phyloP scores from a whole-genome alignment of 2,329 filamentous ascomycete species.

The Raffaelea ambrosiae region DNA sequence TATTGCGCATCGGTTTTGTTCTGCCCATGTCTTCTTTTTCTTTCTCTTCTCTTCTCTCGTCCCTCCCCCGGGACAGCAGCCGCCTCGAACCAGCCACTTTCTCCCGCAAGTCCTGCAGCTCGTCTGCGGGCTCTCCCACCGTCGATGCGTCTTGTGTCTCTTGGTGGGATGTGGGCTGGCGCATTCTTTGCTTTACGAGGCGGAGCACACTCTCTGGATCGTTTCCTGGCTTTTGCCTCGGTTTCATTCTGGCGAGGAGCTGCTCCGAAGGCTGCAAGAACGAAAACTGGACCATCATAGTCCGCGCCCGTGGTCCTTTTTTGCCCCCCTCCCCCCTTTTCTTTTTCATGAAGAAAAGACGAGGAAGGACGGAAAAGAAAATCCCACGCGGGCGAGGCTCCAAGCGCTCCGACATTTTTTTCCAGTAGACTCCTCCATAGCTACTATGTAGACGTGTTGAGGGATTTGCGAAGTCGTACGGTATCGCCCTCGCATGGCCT shows the following conservation, averaged over 20 bases:
- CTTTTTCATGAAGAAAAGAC: not conserved
- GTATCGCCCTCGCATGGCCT: no score
- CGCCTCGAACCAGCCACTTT: slow-evolving; percentile 16
- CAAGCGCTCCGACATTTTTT: slow-evolving; percentile 20
- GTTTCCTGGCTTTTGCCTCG: no score
- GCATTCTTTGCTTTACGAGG: not conserved
- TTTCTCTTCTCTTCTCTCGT: no score
- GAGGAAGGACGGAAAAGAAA: not conserved
- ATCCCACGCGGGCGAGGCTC: slow-evolving; percentile 22
- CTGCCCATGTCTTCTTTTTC: not conserved
- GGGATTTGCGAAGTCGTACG: no score
- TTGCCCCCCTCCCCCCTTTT: not conserved
- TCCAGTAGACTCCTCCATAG: no score
- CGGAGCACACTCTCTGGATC: no score
- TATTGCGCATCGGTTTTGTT: not conserved
- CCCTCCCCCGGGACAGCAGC: slow-evolving; percentile 11
- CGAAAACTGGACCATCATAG: slow-evolving; percentile 24
- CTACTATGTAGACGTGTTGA: no score
- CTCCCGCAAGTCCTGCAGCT: slow-evolving; percentile 16
- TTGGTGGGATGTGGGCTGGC: no score
- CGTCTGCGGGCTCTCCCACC: slow-evolving; percentile 18
- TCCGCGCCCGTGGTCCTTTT: slow-evolving; percentile 17
- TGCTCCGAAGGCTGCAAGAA: slow-evolving; percentile 18
- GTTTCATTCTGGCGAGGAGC: no score
- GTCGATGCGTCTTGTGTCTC: slow-evolving; percentile 19